Conservation (phyloP, 495 filamentous ascomycete genomes). For the Lineolata rhizophorae region DNA sequence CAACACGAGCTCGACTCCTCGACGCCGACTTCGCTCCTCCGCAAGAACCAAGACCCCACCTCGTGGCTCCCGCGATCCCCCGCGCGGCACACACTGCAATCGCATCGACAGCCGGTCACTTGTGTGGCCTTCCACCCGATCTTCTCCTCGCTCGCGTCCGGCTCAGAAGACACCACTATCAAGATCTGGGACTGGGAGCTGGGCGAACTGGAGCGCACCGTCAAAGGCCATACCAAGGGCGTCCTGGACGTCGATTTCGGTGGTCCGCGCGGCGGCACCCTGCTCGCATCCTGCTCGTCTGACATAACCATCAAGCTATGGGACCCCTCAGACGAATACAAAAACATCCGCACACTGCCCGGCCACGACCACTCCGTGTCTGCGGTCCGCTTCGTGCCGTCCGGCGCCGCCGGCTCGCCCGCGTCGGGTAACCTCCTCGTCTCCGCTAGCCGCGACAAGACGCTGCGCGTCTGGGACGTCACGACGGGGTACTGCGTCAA, state of each 20-base stretch:
- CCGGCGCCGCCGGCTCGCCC: constrained; percentile 41
- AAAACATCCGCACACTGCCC: constrained; percentile 78
- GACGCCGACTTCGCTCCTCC: constrained; percentile 63
- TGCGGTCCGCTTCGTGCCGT: constrained; percentile 73
- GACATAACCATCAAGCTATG: constrained; percentile 92
- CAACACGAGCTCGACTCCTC: constrained; percentile 69
- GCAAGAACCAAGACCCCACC: constrained; percentile 61
- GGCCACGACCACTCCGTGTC: constrained; percentile 89
- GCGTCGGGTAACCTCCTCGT: constrained; percentile 56
- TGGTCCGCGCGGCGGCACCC: constrained; percentile 61
- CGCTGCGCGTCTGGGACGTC: constrained; percentile 77
- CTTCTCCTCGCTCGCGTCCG: constrained; percentile 79
- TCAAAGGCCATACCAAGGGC: constrained; percentile 84
- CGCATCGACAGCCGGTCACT: constrained; percentile 61
- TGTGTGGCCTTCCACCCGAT: constrained; percentile 89
- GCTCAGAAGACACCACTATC: constrained; percentile 68
- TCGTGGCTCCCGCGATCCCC: constrained; percentile 71
- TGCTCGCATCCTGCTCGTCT: constrained; percentile 76
- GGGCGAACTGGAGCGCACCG: constrained; percentile 73
- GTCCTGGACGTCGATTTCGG: constrained; percentile 85
- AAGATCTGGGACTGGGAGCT: constrained; percentile 99
- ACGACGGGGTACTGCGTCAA: constrained; percentile 84
- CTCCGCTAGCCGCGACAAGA: constrained; percentile 61
- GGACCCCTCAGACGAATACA: constrained; percentile 88
- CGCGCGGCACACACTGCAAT: constrained; percentile 62